Evolutionary conservation across 768 basidiomycete genomes (phyloP).

Genomic region (Agaricus blazei): DNA sequence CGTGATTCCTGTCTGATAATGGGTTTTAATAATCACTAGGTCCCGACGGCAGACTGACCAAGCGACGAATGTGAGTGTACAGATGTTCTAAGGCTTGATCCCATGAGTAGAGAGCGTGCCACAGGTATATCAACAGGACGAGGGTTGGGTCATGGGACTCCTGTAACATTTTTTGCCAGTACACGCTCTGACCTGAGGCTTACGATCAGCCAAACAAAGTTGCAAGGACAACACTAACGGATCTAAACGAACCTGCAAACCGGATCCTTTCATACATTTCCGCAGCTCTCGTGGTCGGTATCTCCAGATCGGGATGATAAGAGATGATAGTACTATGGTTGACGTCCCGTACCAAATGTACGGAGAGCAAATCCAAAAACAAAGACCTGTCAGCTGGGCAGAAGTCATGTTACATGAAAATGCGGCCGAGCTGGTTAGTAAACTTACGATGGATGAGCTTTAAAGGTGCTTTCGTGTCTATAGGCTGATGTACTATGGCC

Average conservation of each 20-base stretch:
- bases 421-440: background rate
- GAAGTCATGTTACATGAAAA: background rate
- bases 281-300: slow-evolving; percentile 34
- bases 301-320: slow-evolving; percentile 37
- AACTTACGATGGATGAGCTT: slow-evolving; percentile 19
- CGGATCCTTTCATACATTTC: slow-evolving; percentile 43
- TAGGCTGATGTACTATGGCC: slow-evolving; percentile 17
- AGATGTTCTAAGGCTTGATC: slow-evolving; percentile 51
- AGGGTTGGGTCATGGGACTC: slow-evolving; percentile 48
- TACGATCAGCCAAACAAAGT: background rate
- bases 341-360: slow-evolving; percentile 41
- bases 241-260: slow-evolving; percentile 32
- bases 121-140: slow-evolving; percentile 43
- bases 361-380: slow-evolving; percentile 40
- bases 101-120: slow-evolving; percentile 59
- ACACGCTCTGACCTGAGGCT: slow-evolving; percentile 30
- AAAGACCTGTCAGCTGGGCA: slow-evolving; percentile 26
- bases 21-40: background rate
- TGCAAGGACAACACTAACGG: background rate
- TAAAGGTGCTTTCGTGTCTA: slow-evolving; percentile 27
- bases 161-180: slow-evolving; percentile 36
- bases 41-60: slow-evolving; percentile 29
- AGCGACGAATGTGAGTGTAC: slow-evolving; percentile 40
- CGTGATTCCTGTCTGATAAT: slow-evolving; percentile 37
- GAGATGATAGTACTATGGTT: slow-evolving; percentile 46